phyloP scores from a whole-genome alignment of 2,329 filamentous ascomycete species.

The Ophiostoma piceae region DNA sequence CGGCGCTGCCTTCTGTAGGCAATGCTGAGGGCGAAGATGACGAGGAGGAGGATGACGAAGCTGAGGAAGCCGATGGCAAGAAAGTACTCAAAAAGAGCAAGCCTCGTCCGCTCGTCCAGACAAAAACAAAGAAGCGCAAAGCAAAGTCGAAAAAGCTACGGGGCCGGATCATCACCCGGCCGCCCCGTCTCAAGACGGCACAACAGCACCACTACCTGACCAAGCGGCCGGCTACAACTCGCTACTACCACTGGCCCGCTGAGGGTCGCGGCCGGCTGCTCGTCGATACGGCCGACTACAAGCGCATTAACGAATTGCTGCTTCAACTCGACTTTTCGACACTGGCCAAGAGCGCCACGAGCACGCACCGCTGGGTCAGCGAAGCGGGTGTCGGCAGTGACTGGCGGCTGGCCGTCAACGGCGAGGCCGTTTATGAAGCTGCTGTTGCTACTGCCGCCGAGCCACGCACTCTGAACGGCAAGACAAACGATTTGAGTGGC shows the following conservation, averaged over 20 bases:
- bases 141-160: conserved; percentile 40
- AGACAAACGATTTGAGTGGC: conserved; percentile 45
- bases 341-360: conserved; percentile 55
- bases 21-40: neutral
- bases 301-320: conserved; percentile 62
- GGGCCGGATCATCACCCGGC: conserved; percentile 58
- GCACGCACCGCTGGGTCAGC: conserved; percentile 64
- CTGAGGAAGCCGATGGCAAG: neutral
- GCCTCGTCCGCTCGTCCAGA: neutral
- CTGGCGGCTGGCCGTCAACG: conserved; percentile 51
- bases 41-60: neutral
- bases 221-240: conserved; percentile 46
- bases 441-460: neutral
- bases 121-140: neutral
- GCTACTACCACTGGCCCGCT: conserved; percentile 62
- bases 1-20: neutral
- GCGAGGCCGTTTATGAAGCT: conserved; percentile 35
- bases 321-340: conserved; percentile 69
- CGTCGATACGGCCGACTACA: conserved; percentile 60
- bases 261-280: conserved; percentile 59
- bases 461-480: conserved; percentile 14
- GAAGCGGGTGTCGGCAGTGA: conserved; percentile 54
- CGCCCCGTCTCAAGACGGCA: conserved; percentile 58
- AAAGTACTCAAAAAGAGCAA: conserved; percentile 7
- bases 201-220: conserved; percentile 46